These are phyloP conservation scores for Alternaria triticimaculans DNA, from an alignment of 2,329 filamentous ascomycete genomes.

Conservation along the genomic window DNA sequence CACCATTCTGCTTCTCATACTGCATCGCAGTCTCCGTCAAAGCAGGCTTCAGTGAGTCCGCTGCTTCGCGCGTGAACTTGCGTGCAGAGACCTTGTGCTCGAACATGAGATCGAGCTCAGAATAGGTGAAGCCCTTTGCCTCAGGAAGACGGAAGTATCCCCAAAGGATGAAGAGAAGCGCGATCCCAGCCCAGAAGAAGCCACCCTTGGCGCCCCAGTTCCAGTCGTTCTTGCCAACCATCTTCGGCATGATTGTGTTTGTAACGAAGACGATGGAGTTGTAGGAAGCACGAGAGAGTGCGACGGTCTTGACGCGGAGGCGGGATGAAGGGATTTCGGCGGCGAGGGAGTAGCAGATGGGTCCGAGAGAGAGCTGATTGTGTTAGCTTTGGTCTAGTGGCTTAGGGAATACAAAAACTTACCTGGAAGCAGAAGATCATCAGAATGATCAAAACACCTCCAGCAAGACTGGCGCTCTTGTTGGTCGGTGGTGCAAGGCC, in stretches of 20 bases:
- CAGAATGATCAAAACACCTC: conserved; percentile 31
- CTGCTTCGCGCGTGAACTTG: conserved; percentile 31
- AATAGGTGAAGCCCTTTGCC: conserved; percentile 28
- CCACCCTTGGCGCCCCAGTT: conserved; percentile 34
- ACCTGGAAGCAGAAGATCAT: conserved; percentile 38
- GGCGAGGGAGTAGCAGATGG: conserved; percentile 85
- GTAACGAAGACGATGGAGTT: conserved; percentile 31
- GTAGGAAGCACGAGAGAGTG: conserved; percentile 67
- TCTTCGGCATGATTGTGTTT: conserved; percentile 34
- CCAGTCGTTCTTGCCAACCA: conserved; percentile 33
- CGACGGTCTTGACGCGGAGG: conserved; percentile 87
- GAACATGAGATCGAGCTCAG: conserved; percentile 31
- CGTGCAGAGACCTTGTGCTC: conserved; percentile 32
- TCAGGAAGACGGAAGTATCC: conserved; percentile 34
- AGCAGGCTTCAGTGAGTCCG: conserved; percentile 24
- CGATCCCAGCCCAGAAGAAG: conserved; percentile 32
- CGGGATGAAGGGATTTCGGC: conserved; percentile 80
- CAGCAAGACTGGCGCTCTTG: conserved; percentile 54
- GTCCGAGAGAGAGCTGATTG: conserved; percentile 74
- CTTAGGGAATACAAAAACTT: not conserved
- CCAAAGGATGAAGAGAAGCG: conserved; percentile 27
- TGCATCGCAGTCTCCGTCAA: conserved; percentile 24
- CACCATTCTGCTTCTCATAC: conserved; percentile 23
- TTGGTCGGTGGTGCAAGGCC: conserved; percentile 58
- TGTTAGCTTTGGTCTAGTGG: conserved; percentile 65